A percentile compares a stretch with the other conserved stretches of the same genome.
phyloP scores from a whole-genome alignment of 805 yeast species.

The Yamadazyma endophytica region DNA sequence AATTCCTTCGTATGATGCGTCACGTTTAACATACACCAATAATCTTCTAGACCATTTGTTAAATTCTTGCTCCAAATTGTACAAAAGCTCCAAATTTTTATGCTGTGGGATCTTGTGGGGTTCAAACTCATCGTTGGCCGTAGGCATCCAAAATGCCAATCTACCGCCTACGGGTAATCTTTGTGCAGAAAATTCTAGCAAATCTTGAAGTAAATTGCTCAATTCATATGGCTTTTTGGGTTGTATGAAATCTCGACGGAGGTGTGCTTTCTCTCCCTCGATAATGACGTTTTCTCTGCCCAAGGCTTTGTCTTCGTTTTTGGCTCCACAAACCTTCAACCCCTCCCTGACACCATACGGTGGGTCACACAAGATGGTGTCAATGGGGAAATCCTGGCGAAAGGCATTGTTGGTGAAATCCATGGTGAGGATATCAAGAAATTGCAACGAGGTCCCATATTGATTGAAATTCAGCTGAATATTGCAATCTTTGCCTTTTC shows the following conservation, averaged over 20 bases:
- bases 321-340: slow-evolving; percentile 85
- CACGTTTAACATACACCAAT: slow-evolving; percentile 72
- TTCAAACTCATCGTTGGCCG: slow-evolving; percentile 80
- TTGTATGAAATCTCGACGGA: slow-evolving; percentile 79
- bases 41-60: slow-evolving; percentile 91
- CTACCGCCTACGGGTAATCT: slow-evolving; percentile 75
- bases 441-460: slow-evolving; percentile 54
- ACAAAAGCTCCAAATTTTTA: slow-evolving; percentile 61
- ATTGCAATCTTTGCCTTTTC: slow-evolving; percentile 52
- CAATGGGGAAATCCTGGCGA: slow-evolving; percentile 57
- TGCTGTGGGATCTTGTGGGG: slow-evolving; percentile 76
- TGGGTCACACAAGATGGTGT: slow-evolving; percentile 90
- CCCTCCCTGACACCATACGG: slow-evolving; percentile 98
- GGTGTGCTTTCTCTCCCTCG: slow-evolving; percentile 73
- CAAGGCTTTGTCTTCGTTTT: slow-evolving; percentile 56
- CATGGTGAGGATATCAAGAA: slow-evolving; percentile 80
- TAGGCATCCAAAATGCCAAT: slow-evolving; percentile 96
- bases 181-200: slow-evolving; percentile 66
- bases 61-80: slow-evolving; percentile 81
- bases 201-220: slow-evolving; percentile 71
- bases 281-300: slow-evolving; percentile 75
- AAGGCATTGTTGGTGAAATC: slow-evolving; percentile 92
- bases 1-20: slow-evolving; percentile 43
- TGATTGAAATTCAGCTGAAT: slow-evolving; percentile 69
- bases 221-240: slow-evolving; percentile 89